Base-by-base conservation (phyloP, 805 yeast genomes). In the Komagataella phaffii region DNA sequence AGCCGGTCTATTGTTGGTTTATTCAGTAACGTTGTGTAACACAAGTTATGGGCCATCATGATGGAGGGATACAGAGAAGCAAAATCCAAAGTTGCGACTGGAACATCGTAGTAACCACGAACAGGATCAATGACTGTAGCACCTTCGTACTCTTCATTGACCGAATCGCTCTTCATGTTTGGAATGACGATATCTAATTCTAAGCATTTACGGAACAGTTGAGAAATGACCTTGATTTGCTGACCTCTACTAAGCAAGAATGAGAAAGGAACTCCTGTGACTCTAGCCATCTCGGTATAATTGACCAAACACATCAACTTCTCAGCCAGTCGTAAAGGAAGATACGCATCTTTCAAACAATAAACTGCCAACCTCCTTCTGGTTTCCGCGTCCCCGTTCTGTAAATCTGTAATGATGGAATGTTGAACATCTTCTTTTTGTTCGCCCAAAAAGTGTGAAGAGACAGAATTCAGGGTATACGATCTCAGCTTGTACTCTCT, bases 241-340 rank as follows among this genome's bases (percentile, higher is more conserved):
- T 93, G 99, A 45, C 99, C 99, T 63, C 99, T 78, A 14, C 95
- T 65, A 47, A 93, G 70, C 55, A 93, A 74, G 62, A 81, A 91
- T 1, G 96, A 85, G 61, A 93, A 88, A 0, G 99, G 99, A 8
- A 93, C 98, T 57, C 99, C 99, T 0, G 99, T 93, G 24, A 93
- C 99, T 71, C 99, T 83, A 1, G 99, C 97, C 99, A 93, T 93
- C 68, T 93, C 99, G 0, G 97, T 91, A 67, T 93, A 93, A 62
- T 93, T 93, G 54, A 95, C 95, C 54, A 93, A 72, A 59, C 97
- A 89, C 99, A 93, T 95, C 51, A 93, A 75, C 61, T 91, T 95
- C 56, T 91, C 97, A 59, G 90, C 67, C 44, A 93, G 73, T 56
- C 99, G 72, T 59, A 93, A 63, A 1, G 99, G 99, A 48, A 93